Evolutionary conservation across 768 basidiomycete genomes (phyloP).

Genomic region (Trametes villosa): DNA sequence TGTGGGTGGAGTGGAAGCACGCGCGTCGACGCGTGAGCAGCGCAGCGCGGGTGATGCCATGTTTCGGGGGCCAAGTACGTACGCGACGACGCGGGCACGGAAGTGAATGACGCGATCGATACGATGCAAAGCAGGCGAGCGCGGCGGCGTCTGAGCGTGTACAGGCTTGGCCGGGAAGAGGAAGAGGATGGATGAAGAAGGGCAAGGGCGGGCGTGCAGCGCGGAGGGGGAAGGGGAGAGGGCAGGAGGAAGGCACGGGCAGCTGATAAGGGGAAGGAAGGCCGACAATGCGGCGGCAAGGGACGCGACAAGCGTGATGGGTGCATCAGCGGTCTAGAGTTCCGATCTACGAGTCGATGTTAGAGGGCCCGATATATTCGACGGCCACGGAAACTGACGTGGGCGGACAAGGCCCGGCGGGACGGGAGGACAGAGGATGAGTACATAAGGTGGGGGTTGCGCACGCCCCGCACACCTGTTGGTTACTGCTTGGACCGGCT

Average conservation of each 20-base stretch:
- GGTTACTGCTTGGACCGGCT: not conserved
- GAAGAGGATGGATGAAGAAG: no score
- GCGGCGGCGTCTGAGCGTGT: not conserved
- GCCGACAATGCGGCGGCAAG: slow-evolving; percentile 3
- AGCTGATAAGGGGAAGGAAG: slow-evolving; percentile 12
- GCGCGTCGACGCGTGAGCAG: slow-evolving; percentile 3
- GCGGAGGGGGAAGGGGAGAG: not conserved
- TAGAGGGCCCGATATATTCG: slow-evolving; percentile 24
- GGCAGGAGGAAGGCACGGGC: not conserved
- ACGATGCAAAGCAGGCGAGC: not conserved
- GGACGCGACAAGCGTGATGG: not conserved
- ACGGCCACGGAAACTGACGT: slow-evolving; percentile 19
- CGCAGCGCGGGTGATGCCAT: slow-evolving; percentile 2
- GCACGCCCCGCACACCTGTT: not conserved
- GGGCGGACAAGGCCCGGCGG: slow-evolving; percentile 14
- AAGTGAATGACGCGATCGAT: not conserved
- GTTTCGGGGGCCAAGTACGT: not conserved
- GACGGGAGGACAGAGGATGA: not conserved
- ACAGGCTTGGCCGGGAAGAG: not conserved
- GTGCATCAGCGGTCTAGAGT: slow-evolving; percentile 17
- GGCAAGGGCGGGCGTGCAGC: not conserved
- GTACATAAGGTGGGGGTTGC: slow-evolving; percentile 21
- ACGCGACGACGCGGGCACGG: not conserved
- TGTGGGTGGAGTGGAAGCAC: slow-evolving; percentile 9
- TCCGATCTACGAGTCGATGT: slow-evolving; percentile 18